phyloP scores from a whole-genome alignment of 805 yeast genomes.

The Saccharomycopsis lassenensis region DNA sequence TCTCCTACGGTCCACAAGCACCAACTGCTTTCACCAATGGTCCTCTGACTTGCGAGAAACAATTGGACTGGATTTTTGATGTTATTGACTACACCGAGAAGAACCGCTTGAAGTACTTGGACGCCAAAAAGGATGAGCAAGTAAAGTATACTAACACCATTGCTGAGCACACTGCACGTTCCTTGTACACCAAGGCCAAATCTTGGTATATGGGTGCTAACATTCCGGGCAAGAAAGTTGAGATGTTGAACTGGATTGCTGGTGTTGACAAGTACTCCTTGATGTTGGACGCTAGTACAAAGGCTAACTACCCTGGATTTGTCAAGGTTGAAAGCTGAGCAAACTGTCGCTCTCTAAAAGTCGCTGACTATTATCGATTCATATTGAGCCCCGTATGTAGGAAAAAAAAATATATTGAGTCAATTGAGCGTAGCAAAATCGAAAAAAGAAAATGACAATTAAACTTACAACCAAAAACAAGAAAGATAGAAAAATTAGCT shows the following conservation, averaged over 20 bases:
- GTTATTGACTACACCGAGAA: conserved; percentile 16
- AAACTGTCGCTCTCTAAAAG: too few relatives aligned
- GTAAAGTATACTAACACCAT: conserved; percentile 19
- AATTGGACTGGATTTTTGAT: conserved; percentile 20
- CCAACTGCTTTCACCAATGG: conserved; percentile 26
- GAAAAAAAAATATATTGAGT: too few relatives aligned
- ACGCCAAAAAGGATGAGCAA: conserved; percentile 20
- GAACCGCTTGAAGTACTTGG: conserved; percentile 14
- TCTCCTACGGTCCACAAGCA: conserved; percentile 25
- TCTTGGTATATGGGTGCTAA: conserved; percentile 26
- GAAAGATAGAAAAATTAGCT: too few relatives aligned
- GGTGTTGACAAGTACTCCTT: conserved; percentile 21
- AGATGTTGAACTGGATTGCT: conserved; percentile 20
- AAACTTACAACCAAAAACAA: too few relatives aligned
- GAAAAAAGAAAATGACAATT: too few relatives aligned
- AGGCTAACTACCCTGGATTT: conserved; percentile 7
- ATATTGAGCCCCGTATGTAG: too few relatives aligned
- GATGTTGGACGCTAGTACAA: conserved; percentile 10
- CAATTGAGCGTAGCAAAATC: too few relatives aligned
- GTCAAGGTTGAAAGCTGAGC: too few relatives aligned
- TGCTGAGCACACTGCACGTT: conserved; percentile 17
- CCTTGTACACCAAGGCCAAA: conserved; percentile 21
- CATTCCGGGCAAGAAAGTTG: conserved; percentile 23
- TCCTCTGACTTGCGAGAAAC: conserved; percentile 23
- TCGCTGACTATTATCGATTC: too few relatives aligned